Base-by-base conservation (phyloP, 331 rosid genomes). In the Quercus tomentella region DNA sequence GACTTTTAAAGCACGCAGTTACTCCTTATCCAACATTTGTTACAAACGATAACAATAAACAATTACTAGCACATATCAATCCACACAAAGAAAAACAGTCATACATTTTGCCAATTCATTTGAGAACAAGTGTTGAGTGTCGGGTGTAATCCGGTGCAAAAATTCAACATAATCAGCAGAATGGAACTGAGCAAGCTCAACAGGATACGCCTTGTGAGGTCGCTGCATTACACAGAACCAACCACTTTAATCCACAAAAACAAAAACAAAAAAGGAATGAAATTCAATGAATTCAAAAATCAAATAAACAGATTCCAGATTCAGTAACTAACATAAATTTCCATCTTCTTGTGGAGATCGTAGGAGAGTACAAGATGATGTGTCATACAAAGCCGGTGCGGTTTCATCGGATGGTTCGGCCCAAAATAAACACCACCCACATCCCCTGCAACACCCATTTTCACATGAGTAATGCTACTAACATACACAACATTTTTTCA, bases 141-240 rank as follows among this genome's bases (percentile, higher is more conserved):
- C 97, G 3, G 99, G 98, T 0, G 91, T 90, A 76, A 90, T 95
- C 87, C 99, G 91, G 86, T 95, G 96, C 74, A 95, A 85, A 88
- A 95, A 95, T 79, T 91, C 95, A 23, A 95, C 99, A 81, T 95
- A 91, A 65, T 95, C 99, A 71, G 94, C 82, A 0, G 98, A 93
- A 88, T 95, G 99, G 85, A 95, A 95, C 81, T 95, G 99, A 76
- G 99, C 99, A 83, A 95, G 99, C 90, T 93, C 99, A 76, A 91
- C 94, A 4, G 99, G 99, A 86, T 96, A 96, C 12, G 98, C 99
- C 84, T 93, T 96, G 88, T 93, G 99, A 5, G 98, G 99, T 69
- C 99, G 94, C 98, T 95, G 94, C 82, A 87, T 67, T 77, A 80
- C 17, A 26, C 77, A 74, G 31, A 15, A 82, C 57, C 69, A 76